Percentiles rank a stretch among this genome's conserved stretches.
Conservation (phyloP, 2,329 filamentous ascomycete species). For the Volutella citrinella region DNA sequence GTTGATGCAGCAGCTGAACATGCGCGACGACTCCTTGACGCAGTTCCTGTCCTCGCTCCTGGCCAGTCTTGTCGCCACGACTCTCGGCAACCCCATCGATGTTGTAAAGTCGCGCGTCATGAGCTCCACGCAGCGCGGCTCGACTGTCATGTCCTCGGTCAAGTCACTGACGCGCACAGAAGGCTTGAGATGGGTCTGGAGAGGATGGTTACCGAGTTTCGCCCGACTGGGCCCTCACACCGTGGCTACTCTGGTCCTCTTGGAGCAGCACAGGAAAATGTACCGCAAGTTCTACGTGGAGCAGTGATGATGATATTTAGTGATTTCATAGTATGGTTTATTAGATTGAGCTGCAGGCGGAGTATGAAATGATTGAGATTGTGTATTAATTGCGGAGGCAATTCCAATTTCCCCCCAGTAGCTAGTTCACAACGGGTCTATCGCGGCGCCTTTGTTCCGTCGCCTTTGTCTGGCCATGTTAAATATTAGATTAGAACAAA, state of each 20-base stretch:
- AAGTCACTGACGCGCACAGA: constrained; percentile 8
- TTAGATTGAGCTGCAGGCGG: too few relatives aligned
- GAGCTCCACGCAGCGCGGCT: constrained; percentile 7
- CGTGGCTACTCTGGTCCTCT: constrained; percentile 9
- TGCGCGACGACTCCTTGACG: constrained; percentile 4
- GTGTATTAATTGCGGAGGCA: too few relatives aligned
- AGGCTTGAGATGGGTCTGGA: constrained; percentile 9
- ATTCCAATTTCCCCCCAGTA: too few relatives aligned
- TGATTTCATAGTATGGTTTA: too few relatives aligned
- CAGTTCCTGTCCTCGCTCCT: constrained; percentile 11
- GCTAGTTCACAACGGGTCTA: too few relatives aligned
- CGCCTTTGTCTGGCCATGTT: too few relatives aligned
- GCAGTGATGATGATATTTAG: too few relatives aligned
- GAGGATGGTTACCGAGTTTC: constrained; percentile 12
- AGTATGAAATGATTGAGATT: too few relatives aligned
- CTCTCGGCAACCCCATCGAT: constrained; percentile 12
- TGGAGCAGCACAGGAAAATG: constrained; percentile 9
- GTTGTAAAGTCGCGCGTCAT: constrained; percentile 11
- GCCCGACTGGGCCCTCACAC: constrained; percentile 10
- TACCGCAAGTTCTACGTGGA: constrained; percentile 7
- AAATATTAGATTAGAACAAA: too few relatives aligned
- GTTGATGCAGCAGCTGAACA: constrained; percentile 1
- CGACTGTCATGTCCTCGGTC: constrained; percentile 4
- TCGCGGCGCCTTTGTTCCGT: too few relatives aligned
- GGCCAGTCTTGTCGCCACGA: constrained; percentile 12